Conservation (phyloP, 2,329 filamentous ascomycete genomes). For the Ophiognomonia clavigignenti-juglandacearum region DNA sequence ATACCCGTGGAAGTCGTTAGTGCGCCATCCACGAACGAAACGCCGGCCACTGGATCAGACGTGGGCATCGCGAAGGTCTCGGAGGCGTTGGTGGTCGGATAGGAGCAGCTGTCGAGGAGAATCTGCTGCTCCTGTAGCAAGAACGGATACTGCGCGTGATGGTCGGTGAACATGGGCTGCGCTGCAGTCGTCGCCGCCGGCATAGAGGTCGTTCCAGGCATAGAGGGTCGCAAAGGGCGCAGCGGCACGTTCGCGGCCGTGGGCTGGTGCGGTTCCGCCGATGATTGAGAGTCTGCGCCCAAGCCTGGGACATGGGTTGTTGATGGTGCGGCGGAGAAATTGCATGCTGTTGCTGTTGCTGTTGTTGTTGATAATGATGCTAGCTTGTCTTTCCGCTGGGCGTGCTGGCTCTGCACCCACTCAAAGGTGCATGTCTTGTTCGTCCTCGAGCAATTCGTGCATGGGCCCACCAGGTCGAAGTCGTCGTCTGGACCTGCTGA, state of each 20-base stretch:
- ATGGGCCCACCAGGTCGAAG: constrained; percentile 11
- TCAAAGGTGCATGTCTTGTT: constrained; percentile 18
- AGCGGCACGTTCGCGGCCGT: constrained; percentile 2
- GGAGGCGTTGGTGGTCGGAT: background rate
- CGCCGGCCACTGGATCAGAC: background rate
- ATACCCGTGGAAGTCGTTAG: background rate
- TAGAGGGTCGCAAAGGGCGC: constrained; percentile 6
- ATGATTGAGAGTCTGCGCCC: too few species aligned
- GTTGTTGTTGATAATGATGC: too few species aligned
- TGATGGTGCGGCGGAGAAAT: background rate
- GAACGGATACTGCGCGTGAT: constrained; percentile 1
- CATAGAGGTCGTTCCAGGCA: background rate
- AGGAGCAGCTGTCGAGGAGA: constrained; percentile 1
- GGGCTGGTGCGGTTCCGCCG: background rate
- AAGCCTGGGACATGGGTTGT: background rate
- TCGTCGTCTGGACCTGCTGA: constrained; percentile 8
- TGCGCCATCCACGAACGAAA: background rate
- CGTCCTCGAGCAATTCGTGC: constrained; percentile 16
- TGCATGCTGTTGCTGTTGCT: background rate
- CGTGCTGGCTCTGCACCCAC: constrained; percentile 16
- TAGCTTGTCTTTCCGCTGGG: constrained; percentile 10
- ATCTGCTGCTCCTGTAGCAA: constrained; percentile 2
- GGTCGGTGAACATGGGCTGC: too few species aligned
- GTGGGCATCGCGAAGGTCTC: background rate
- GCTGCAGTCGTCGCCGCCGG: background rate